Conservation (phyloP, 208 protist species). For the Wallacemonas rigidus region DNA sequence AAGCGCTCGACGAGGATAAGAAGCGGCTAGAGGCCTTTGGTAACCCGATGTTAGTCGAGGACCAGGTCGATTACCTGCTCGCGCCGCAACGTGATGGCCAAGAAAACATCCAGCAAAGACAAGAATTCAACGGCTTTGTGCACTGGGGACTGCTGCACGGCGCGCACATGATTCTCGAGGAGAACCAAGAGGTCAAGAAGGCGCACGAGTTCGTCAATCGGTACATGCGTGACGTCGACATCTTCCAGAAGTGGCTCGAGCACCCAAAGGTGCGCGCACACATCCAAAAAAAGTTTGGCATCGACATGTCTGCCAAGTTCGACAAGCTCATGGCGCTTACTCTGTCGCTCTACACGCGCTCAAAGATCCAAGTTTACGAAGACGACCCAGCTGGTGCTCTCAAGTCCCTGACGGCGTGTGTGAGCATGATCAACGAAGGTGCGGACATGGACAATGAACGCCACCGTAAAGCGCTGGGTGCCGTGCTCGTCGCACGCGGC, state of each 20-base stretch:
- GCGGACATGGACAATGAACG: conserved; percentile 65
- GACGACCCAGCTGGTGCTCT: conserved; percentile 85
- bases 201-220: conserved; percentile 90
- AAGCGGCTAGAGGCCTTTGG: conserved; percentile 85
- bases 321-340: conserved; percentile 88
- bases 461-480: conserved; percentile 83
- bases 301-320: conserved; percentile 85
- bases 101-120: conserved; percentile 79
- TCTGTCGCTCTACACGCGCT: conserved; percentile 87
- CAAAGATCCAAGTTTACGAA: conserved; percentile 89
- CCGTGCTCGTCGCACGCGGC: conserved; percentile 73
- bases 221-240: conserved; percentile 89
- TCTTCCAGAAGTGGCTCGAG: conserved; percentile 91
- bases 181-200: conserved; percentile 85
- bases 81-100: conserved; percentile 81
- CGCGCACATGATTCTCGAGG: conserved; percentile 85
- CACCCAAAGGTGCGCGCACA: conserved; percentile 89
- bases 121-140: conserved; percentile 90
- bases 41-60: conserved; percentile 85
- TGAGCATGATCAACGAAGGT: conserved; percentile 73
- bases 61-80: conserved; percentile 85
- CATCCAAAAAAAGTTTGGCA: conserved; percentile 86
- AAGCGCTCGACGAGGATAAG: conserved; percentile 84
- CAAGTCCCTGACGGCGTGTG: conserved; percentile 80
- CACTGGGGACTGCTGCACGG: conserved; percentile 89